Base-by-base conservation (phyloP, 306 rosid species). In the Spatholobus suberectus region DNA sequence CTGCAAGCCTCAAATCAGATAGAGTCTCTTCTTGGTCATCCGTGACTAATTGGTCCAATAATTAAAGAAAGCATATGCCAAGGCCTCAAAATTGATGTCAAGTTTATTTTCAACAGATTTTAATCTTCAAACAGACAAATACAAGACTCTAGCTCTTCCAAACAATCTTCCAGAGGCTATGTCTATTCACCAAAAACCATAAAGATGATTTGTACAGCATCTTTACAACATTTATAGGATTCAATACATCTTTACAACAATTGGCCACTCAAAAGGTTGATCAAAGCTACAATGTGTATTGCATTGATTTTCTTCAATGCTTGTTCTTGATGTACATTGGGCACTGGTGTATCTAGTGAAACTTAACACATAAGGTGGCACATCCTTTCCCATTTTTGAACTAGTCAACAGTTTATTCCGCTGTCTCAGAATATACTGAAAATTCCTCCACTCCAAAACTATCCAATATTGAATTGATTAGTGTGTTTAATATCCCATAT, bases 321-420 rank as follows among this genome's bases (percentile, higher is more conserved):
- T 63, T 41, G 67, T 18, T 63, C 81, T 78, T 85, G 77, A 74
- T 70, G 81, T 55, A 54, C 57, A 70, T 74, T 35, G 46, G 76
- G 55, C 77, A 67, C 76, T 67, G 78, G 44, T 44, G 57, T 63
- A 79, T 76, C 76, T n/a, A 55, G 69, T 73, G 49, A 73, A 81
- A 68, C 81, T 57, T 24, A 81, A 46, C 34, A 71, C 78, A 73
- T 32, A 73, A 73, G 38, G 44, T 67, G 52, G 27, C 66, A 68
- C 61, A 44, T 78, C 79, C 66, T 81, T 82, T 81, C 62, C 70
- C 52, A 34, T 85, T 52, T 81, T 76, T 82, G 83, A 87, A 78
- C 63, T 61, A 78, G 76, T 83, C 71, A 51, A 80, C 32, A 51
- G 68, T 67, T 77, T 87, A 84, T 77, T 81, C 79, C 12, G 79